Percentiles rank a stretch among this genome's conserved stretches.
Evolutionary conservation across 2,329 filamentous ascomycete genomes (phyloP).

Genomic region (Ceratocystis smalleyi): DNA sequence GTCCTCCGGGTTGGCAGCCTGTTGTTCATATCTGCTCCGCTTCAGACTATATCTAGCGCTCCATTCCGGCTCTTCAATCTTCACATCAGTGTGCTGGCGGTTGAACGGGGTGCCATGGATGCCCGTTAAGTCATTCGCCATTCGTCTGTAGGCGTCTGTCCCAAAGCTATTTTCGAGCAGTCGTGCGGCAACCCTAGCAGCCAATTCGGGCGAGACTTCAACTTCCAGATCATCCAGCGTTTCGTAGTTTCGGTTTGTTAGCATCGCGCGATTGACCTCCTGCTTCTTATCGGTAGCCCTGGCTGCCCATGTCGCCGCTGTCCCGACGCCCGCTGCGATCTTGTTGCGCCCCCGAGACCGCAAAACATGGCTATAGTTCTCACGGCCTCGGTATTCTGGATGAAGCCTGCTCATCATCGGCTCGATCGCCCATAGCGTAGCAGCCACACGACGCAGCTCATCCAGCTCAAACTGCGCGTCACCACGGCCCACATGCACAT

Average conservation of each 20-base stretch:
- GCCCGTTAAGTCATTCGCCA: slow-evolving; percentile 6
- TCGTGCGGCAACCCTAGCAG: too few relatives aligned
- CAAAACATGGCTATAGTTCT: slow-evolving; percentile 5
- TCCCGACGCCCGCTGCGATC: not conserved
- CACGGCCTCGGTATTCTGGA: slow-evolving; percentile 22
- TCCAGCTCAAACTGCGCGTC: slow-evolving; percentile 21
- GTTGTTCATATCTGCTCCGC: not conserved
- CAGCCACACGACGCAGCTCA: slow-evolving; percentile 22
- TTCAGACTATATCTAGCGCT: not conserved
- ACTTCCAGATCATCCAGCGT: not conserved
- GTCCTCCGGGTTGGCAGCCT: not conserved
- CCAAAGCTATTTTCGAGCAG: not conserved
- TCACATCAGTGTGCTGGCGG: not conserved
- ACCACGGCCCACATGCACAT: slow-evolving; percentile 27
- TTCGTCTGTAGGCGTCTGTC: not conserved
- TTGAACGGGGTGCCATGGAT: slow-evolving; percentile 7
- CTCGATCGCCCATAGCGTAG: slow-evolving; percentile 26
- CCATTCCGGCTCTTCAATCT: slow-evolving; percentile 1
- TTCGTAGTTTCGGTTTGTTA: not conserved
- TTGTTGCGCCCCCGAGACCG: not conserved
- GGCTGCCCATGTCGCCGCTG: not conserved
- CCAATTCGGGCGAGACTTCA: not conserved
- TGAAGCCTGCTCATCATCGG: slow-evolving; percentile 26
- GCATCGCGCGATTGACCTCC: not conserved
- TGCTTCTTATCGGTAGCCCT: not conserved